Percentiles rank a stretch among this genome's conserved stretches.
Evolutionary conservation across 176 grass and related monocot species (phyloP).

Genomic region (Cymbopogon citratus): DNA sequence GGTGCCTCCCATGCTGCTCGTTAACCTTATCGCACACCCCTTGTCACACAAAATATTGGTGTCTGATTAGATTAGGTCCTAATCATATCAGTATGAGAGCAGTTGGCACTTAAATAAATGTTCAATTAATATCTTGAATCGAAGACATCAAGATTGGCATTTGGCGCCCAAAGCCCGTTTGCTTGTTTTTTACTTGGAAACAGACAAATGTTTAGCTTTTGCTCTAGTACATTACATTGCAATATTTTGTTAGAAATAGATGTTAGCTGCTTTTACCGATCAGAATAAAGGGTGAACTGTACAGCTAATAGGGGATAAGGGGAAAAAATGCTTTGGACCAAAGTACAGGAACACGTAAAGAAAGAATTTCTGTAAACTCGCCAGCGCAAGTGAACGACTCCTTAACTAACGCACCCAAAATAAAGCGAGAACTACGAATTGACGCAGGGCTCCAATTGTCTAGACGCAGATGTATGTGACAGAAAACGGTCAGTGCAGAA

Average conservation of each 20-base stretch:
- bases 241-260: not conserved
- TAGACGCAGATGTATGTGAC: conserved; percentile 3
- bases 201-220: conserved; percentile 4
- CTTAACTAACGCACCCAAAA: conserved; percentile 8
- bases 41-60: conserved; percentile 40
- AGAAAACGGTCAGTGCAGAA: not conserved
- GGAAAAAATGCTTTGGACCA: conserved; percentile 18
- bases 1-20: conserved; percentile 81
- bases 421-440: not conserved
- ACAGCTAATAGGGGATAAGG: conserved; percentile 12
- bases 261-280: conserved; percentile 19
- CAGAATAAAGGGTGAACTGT: conserved; percentile 15
- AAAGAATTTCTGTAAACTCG: not conserved
- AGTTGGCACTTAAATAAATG: conserved; percentile 26
- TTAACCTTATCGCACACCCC: conserved; percentile 82
- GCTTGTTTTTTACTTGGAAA: not conserved
- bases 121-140: conserved; percentile 6
- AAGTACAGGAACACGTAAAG: conserved; percentile 21
- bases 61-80: conserved; percentile 20
- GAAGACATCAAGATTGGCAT: not conserved
- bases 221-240: not conserved
- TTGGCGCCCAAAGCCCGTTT: conserved; percentile 26
- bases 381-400: not conserved
- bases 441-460: not conserved
- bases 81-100: conserved; percentile 13